These are phyloP conservation scores for Trichoderma polysporum DNA, from an alignment of 2,329 filamentous ascomycete species.

Conservation along the genomic window DNA sequence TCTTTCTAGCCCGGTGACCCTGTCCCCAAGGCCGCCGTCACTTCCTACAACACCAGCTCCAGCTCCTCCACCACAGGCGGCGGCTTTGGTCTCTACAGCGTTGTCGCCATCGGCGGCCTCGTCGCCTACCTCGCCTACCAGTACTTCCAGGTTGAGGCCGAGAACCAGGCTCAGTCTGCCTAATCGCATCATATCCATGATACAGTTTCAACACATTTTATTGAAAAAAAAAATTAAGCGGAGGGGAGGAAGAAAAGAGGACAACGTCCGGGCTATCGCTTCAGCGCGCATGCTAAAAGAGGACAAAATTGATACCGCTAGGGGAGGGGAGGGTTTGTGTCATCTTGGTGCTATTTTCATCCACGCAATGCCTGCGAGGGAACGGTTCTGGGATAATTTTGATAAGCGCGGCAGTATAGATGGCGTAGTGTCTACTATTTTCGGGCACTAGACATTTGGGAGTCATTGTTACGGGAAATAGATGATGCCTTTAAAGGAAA, in stretches of 20 bases:
- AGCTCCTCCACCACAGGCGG: slow-evolving; percentile 55
- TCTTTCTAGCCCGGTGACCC: slow-evolving; percentile 70
- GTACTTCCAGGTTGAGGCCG: slow-evolving; percentile 67
- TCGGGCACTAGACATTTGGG: slow-evolving; percentile 9
- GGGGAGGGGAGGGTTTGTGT: not conserved
- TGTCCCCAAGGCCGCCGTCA: slow-evolving; percentile 58
- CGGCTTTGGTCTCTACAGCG: slow-evolving; percentile 77
- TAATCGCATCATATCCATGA: not conserved
- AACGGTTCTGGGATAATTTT: slow-evolving; percentile 17
- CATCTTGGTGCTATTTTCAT: not conserved
- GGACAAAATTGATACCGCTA: not conserved
- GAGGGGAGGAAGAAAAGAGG: not conserved
- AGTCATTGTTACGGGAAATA: slow-evolving; percentile 13
- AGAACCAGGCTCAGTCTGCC: slow-evolving; percentile 32
- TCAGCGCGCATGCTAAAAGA: not conserved
- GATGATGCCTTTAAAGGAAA: slow-evolving; percentile 11
- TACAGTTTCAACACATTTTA: not conserved
- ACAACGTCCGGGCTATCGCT: not conserved
- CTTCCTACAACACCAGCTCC: slow-evolving; percentile 48
- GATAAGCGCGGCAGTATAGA: slow-evolving; percentile 20
- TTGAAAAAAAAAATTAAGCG: not conserved
- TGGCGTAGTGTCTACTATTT: slow-evolving; percentile 17
- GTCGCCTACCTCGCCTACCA: slow-evolving; percentile 81
- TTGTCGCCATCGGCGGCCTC: slow-evolving; percentile 75
- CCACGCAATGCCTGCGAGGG: not conserved